Percentiles rank a stretch among this genome's conserved stretches.
These are phyloP conservation scores for carrot (Daucus carota) DNA, from an alignment of 129 eudicot genomes.

Conservation along the genomic window DH1_v3.0 NC_030383.2:12914501-12915000, in stretches of 20 bases:
- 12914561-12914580: background rate
- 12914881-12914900: background rate
- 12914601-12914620: background rate
- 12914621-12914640: background rate
- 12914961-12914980: slow-evolving; percentile 33
- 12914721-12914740: background rate
- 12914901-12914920: background rate
- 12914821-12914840: background rate
- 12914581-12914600: background rate
- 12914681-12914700: background rate
- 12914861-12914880: background rate
- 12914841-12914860: background rate
- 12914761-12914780: background rate
- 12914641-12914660: background rate
- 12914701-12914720: background rate
- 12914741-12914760: background rate
- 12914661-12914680: background rate
- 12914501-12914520: slow-evolving; percentile 45
- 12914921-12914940: slow-evolving; percentile 5
- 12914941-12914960: slow-evolving; percentile 48
- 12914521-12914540: background rate
- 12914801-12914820: background rate
- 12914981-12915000: slow-evolving; percentile 65
- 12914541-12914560: background rate
- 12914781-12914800: background rate